Conservation (phyloP, 495 filamentous ascomycete species). For the Penicillium daleae region DNA sequence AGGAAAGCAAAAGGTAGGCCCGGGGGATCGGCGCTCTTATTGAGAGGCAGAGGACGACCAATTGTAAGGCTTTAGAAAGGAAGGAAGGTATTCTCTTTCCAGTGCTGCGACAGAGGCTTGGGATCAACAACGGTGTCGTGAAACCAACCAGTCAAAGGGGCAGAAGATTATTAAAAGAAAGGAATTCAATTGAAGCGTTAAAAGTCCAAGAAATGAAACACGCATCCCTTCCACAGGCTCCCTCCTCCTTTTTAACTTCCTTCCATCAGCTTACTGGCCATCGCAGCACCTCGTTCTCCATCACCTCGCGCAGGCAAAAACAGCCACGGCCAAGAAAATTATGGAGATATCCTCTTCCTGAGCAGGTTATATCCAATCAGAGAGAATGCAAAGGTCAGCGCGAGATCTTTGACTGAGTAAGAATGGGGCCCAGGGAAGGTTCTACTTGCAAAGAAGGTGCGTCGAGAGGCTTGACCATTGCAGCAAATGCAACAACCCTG, state of each 20-base stretch:
- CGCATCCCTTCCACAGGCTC: background rate
- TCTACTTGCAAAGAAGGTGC: background rate
- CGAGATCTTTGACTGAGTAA: background rate
- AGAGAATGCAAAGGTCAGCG: slow-evolving; percentile 24
- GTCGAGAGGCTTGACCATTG: background rate
- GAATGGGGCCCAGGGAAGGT: background rate
- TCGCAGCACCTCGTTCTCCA: slow-evolving; percentile 10
- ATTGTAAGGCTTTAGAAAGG: no score
- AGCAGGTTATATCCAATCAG: slow-evolving; percentile 23
- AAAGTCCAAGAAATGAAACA: background rate
- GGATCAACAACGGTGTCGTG: slow-evolving; percentile 7
- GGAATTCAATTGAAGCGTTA: background rate
- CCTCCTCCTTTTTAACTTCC: slow-evolving; percentile 21
- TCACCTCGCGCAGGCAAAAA: slow-evolving; percentile 14
- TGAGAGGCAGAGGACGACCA: background rate
- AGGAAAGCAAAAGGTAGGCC: background rate
- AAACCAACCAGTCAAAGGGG: background rate
- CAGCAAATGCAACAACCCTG: slow-evolving; percentile 7
- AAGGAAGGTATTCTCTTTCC: slow-evolving; percentile 1
- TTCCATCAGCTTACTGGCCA: slow-evolving; percentile 15
- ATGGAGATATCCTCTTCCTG: slow-evolving; percentile 13
- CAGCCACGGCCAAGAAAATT: slow-evolving; percentile 8
- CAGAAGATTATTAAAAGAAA: background rate
- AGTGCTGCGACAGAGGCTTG: slow-evolving; percentile 8
- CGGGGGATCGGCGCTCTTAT: background rate